A percentile compares a stretch with the other conserved stretches of the same genome.
Evolutionary conservation across 2,329 filamentous ascomycete genomes (phyloP).

Genomic region (Cyphellophora attinorum): DNA sequence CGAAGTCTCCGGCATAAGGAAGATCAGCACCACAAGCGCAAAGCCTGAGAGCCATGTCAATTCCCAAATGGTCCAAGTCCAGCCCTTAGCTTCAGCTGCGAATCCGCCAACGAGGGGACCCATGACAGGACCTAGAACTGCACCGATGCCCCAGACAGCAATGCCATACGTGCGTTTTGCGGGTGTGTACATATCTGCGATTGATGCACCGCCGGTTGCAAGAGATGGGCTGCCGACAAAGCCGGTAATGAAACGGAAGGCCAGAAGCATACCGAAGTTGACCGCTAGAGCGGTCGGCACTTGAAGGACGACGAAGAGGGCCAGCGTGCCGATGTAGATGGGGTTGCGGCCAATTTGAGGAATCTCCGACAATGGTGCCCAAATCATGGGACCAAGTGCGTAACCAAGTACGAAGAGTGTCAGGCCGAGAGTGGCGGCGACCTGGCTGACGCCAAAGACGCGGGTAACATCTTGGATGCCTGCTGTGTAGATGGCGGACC

Average conservation of each 20-base stretch:
- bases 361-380: conserved; percentile 38
- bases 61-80: conserved; percentile 33
- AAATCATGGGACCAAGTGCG: conserved; percentile 37
- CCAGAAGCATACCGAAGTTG: conserved; percentile 44
- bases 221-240: conserved; percentile 39
- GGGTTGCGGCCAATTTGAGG: conserved; percentile 40
- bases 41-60: conserved; percentile 31
- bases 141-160: conserved; percentile 30
- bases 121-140: conserved; percentile 33
- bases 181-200: conserved; percentile 33
- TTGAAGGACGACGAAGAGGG: conserved; percentile 41
- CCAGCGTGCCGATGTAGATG: conserved; percentile 39
- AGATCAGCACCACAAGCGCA: conserved; percentile 24
- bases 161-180: conserved; percentile 29
- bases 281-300: conserved; percentile 37
- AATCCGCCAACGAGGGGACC: conserved; percentile 34
- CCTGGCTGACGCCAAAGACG: conserved; percentile 35
- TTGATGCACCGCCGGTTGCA: conserved; percentile 35
- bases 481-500: conserved; percentile 42
- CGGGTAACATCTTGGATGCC: conserved; percentile 30
- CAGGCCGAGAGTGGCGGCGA: conserved; percentile 39
- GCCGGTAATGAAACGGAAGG: conserved; percentile 43
- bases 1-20: conserved; percentile 24
- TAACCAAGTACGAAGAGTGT: conserved; percentile 40
- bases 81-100: conserved; percentile 27